Percentiles rank a stretch among this genome's conserved stretches.
Evolutionary conservation across 1,139 yeast species (phyloP).

Genomic region (Pneumocystis carinii): DNA sequence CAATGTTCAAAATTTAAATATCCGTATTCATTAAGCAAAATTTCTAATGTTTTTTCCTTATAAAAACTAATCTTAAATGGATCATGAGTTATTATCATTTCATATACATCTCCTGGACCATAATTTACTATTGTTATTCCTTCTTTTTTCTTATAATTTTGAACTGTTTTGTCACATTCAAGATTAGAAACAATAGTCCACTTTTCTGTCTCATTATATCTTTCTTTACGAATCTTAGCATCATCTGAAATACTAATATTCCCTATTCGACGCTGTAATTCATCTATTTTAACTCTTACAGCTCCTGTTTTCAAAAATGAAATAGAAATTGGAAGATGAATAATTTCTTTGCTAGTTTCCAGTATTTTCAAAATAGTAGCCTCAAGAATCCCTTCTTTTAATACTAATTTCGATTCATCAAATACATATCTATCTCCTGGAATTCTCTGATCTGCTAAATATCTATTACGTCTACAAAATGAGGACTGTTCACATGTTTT

Average conservation of each 20-base stretch:
- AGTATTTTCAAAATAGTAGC: constrained; percentile 37
- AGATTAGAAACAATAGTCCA: constrained; percentile 40
- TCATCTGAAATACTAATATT: constrained; percentile 19
- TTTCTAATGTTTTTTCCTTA: constrained; percentile 32
- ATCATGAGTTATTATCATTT: constrained; percentile 30
- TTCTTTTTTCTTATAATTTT: constrained; percentile 6
- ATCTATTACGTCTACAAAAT: constrained; percentile 69
- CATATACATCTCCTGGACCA: constrained; percentile 29
- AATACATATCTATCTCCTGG: constrained; percentile 41
- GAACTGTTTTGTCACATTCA: constrained; percentile 12
- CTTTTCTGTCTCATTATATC: constrained; percentile 46
- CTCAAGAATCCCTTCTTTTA: constrained; percentile 22
- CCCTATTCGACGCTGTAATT: constrained; percentile 31
- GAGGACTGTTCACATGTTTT: constrained; percentile 72
- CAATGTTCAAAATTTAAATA: constrained; percentile 69
- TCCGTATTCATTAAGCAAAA: constrained; percentile 52
- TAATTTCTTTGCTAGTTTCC: constrained; percentile 19
- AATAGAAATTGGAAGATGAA: constrained; percentile 42
- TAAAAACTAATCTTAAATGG: constrained; percentile 42
- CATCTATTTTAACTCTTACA: constrained; percentile 51
- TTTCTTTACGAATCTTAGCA: constrained; percentile 18
- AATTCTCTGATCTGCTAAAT: constrained; percentile 36
- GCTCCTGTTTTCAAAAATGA: constrained; percentile 40
- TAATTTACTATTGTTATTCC: constrained; percentile 24
- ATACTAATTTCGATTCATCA: constrained; percentile 29